These are phyloP conservation scores for Besnoitia besnoiti DNA, from an alignment of 169 alveolate genomes.

Conservation along the genomic window DNA sequence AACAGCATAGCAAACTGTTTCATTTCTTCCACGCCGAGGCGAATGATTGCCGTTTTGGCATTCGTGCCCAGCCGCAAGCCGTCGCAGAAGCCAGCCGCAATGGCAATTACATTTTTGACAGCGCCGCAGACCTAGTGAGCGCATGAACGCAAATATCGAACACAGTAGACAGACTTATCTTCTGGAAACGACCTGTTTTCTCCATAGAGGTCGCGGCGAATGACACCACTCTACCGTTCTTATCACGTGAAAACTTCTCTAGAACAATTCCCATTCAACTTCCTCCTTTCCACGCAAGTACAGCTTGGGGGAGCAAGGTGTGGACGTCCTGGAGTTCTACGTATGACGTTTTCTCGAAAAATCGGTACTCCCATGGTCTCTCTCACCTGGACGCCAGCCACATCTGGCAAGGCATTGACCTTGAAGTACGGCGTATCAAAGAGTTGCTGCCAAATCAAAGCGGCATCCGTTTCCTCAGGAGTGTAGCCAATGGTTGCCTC, in stretches of 20 bases:
- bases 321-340: no score
- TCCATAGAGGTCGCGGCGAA: no score
- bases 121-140: slow-evolving; percentile 86
- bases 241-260: no score
- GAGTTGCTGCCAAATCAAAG: slow-evolving; percentile 75
- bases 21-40: slow-evolving; percentile 92
- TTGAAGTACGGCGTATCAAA: slow-evolving; percentile 91
- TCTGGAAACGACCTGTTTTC: no score
- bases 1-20: slow-evolving; percentile 78
- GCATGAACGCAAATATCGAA: no score
- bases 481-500: slow-evolving; percentile 93
- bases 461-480: slow-evolving; percentile 78
- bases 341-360: no score
- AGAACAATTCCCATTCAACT: no score
- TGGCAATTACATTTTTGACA: slow-evolving; percentile 90
- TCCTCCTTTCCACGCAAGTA: no score
- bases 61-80: slow-evolving; percentile 93
- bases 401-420: slow-evolving; percentile 88
- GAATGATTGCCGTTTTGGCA: slow-evolving; percentile 94
- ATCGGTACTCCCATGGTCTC: not conserved
- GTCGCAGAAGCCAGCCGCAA: slow-evolving; percentile 94
- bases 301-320: no score
- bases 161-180: no score
- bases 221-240: no score
- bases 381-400: slow-evolving; percentile 89